Evolutionary conservation across 1,284 basidiomycete species (phyloP), one percentile per base, ranked within the genome.

Genomic region (Leccinum laetum): DNA sequence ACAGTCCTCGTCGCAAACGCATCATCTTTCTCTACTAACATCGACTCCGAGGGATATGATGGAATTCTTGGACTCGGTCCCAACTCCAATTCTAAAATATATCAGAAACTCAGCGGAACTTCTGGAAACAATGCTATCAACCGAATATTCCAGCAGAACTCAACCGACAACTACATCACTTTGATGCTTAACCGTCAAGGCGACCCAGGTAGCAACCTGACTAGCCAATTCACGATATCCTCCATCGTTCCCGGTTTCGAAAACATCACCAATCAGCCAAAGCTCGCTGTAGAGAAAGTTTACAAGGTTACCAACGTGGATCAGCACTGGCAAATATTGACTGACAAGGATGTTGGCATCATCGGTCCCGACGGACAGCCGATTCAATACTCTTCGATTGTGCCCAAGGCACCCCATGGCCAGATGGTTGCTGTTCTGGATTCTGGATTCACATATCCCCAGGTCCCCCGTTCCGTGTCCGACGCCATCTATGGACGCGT

Each of bases 401-500:
- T 90, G 4, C 89, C 89, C 14, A 83, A 82, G 64, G 85, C 86
- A 10, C 86, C 88, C 0, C 70, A 78, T n/a, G 84, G 85, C 44
- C 84, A 86, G 69, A 79, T 90, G 46, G 88, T 92, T n/a, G 87
- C 85, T 14, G 87, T 92, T 39, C 82, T 92, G 68, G 91, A 93
- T 72, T 90, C 90, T 37, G 91, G 91, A 46, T 92, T 85, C 75
- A 86, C 89, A 4, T 79, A 86, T 61, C 83, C 81, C 29, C 90
- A 92, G 77, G 90, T 93, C 24, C 90, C 91, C 16, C 88, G 91
- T 44, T 80, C 81, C 8, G 82, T 93, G 68, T 86, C 90, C 10
- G 91, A 93, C 69, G 89, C 89, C 16, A 92, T 93, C 69, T 93
- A 93, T 70, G 91, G 91, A 2, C 86, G 91, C 56, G 89, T 93